Evolutionary conservation across 352 stramenopile species (phyloP).

Genomic region (Pythium monospermum): DNA sequence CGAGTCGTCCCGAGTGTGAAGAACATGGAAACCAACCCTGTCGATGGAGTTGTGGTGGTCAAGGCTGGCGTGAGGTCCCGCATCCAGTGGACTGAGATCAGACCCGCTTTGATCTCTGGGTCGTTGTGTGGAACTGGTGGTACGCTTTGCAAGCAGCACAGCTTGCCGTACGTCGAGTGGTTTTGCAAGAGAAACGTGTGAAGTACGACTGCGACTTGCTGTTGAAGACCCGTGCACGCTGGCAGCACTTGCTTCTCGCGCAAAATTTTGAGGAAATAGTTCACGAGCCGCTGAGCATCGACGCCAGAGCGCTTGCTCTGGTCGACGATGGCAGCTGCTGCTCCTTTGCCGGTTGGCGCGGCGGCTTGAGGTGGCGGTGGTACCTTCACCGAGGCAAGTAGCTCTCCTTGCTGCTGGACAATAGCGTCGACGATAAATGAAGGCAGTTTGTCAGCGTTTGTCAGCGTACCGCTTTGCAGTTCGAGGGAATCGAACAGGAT

Average conservation of each 20-base stretch:
- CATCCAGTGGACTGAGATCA: constrained; percentile 57
- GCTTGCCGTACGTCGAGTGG: constrained; percentile 48
- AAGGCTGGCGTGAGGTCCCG: constrained; percentile 52
- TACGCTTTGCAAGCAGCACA: constrained; percentile 44
- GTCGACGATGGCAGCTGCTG: not conserved
- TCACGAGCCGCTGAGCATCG: constrained; percentile 34
- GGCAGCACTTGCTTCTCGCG: constrained; percentile 45
- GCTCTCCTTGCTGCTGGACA: not conserved
- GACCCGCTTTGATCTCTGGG: constrained; percentile 52
- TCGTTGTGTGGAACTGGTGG: constrained; percentile 36
- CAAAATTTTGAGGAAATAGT: constrained; percentile 55
- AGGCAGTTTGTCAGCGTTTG: constrained; percentile 42
- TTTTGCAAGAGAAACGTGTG: constrained; percentile 56
- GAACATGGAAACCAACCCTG: constrained; percentile 31
- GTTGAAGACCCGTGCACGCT: constrained; percentile 21
- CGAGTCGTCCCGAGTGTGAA: constrained; percentile 51
- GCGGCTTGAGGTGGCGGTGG: constrained; percentile 4
- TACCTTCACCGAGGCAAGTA: not conserved
- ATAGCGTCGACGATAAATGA: constrained; percentile 34
- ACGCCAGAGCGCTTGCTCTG: constrained; percentile 1
- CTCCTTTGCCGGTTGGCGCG: constrained; percentile 1
- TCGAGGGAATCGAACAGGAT: constrained; percentile 61
- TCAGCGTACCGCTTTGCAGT: constrained; percentile 40
- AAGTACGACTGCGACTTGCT: constrained; percentile 34
- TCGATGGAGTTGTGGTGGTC: not conserved